Base-by-base conservation (phyloP, 208 protist species). In the Trypanosoma grayi region DNA sequence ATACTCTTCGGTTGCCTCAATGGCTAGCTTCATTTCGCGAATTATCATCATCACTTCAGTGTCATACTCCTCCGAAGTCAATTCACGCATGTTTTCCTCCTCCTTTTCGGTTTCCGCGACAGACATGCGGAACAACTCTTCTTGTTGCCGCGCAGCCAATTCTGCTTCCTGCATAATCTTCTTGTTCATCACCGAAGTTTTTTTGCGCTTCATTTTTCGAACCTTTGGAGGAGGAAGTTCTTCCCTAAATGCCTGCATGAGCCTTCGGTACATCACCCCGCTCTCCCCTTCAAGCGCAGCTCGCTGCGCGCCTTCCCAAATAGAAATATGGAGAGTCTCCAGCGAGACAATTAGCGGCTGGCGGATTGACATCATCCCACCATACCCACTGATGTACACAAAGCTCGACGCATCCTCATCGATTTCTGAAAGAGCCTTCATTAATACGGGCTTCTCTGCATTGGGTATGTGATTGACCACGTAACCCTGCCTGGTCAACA, bases 301-400 rank as follows among this genome's bases (percentile, higher is more conserved):
- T 10, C 89, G 73, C 1, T 58, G 46, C 4, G 65, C 60, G 18
- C 83, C 77, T 63, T 95, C 89, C 58, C 78, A 65, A 11, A 93
- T 67, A 24, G 34, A 60, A n/a, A 92, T 53, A 43, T 81, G 74
- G 34, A 95, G 77, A 18, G 64, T 44, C 52, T 88, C 70, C 11
- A 90, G 69, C 30, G 69, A 67, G 24, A 90, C 69, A 20, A 92
- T 31, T 8, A 73, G 74, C 7, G 89, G 83, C 66, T 92, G 89
- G 0, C 77, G 74, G 40, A 95, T 56, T 48, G 73, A 68, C 55
- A 95, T 62, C 18, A 66, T 59, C 10, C 89, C 89, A 46, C 89
- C 89, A 57, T 95, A 95, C 14, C 85, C 89, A 59, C 79, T 89
- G 46, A 95, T 68, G 74, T 90, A 93, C 10, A 95, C 70, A 61